Base-by-base conservation (phyloP, 169 alveolate genomes). In the Eimeria praecox region DNA sequence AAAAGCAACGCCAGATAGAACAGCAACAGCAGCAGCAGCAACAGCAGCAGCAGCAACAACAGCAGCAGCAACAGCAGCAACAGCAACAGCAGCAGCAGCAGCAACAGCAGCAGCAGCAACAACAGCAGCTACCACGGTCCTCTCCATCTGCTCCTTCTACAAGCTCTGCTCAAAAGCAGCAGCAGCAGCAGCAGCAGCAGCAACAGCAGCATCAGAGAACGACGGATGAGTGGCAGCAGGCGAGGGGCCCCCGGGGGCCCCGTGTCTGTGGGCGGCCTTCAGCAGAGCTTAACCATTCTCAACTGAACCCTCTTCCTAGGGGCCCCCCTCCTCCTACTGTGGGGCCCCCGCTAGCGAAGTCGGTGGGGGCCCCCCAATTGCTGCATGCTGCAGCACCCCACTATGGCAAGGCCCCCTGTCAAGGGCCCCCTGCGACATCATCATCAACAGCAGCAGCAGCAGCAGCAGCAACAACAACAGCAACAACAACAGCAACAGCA, bases 91-190 rank as follows among this genome's bases (percentile, higher is more conserved):
- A 30, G 44, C 83, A 71, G 24, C 42, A 71, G 46, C 40, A 71
- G 52, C 12, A 77, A 30, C 87, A 77, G 87, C 87, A 77, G 62
- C 52, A 77, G 87, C 62, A 42, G 62, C 56, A 77, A 62, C 62
- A 77, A n/a, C 52, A 40, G 56, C 62, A 77, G 56, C 83, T n/a
- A 38, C 83, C 8, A 46, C 30, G 83, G 38, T 40, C 83, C 44
- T n/a, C 83, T 16, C 75, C 75, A 10, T 18, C 75, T 64, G 75
- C 75, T 10, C 33, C 75, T 10, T 24, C 38, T 18, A n/a, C 75
- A n/a, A n/a, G n/a, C n/a, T n/a, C n/a, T n/a, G n/a, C n/a, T n/a
- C n/a, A n/a, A n/a, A n/a, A n/a, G n/a, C n/a, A n/a, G n/a, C n/a
- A n/a, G 49, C 83, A 73, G 5, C 30, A 20, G 44, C 83, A n/a